phyloP scores from a whole-genome alignment of 1,284 basidiomycete species.

The Apiotrichum siamense region DNA sequence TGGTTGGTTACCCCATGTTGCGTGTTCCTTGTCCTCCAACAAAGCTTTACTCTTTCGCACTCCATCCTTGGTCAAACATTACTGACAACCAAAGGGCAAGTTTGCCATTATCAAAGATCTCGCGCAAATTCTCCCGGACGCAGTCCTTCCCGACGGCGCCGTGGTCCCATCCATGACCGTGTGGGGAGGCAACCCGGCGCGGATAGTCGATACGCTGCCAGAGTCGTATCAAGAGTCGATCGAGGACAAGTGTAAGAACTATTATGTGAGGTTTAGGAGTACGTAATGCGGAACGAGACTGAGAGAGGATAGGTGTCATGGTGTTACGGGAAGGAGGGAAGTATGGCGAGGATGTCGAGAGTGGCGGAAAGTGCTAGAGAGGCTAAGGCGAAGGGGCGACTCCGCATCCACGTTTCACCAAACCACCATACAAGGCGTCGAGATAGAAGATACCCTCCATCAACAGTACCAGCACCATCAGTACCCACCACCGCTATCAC shows the following conservation, averaged over 20 bases:
- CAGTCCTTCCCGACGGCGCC: constrained; percentile 84
- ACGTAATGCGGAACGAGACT: background rate
- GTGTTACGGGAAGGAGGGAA: no score
- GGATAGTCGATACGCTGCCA: constrained; percentile 73
- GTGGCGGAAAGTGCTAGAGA: constrained; percentile 3
- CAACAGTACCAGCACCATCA: background rate
- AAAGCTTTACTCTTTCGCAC: no score
- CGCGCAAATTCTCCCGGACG: constrained; percentile 66
- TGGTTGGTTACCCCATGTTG: no score
- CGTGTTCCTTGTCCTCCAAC: no score
- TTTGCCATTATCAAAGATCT: constrained; percentile 97
- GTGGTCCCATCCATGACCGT: constrained; percentile 82
- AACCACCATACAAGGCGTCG: constrained; percentile 4
- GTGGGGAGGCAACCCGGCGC: constrained; percentile 84
- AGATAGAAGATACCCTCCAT: background rate
- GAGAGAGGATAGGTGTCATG: background rate
- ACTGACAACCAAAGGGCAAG: constrained; percentile 63
- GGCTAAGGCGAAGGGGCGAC: background rate
- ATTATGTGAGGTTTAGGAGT: constrained; percentile 60
- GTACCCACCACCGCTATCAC: no score
- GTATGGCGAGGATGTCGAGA: background rate
- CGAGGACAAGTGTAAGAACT: constrained; percentile 69
- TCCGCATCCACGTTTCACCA: background rate
- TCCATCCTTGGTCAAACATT: no score
- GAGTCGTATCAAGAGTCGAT: constrained; percentile 81